phyloP scores from a whole-genome alignment of 2,329 filamentous ascomycete species.

The Trichoderma brevicompactum region DNA sequence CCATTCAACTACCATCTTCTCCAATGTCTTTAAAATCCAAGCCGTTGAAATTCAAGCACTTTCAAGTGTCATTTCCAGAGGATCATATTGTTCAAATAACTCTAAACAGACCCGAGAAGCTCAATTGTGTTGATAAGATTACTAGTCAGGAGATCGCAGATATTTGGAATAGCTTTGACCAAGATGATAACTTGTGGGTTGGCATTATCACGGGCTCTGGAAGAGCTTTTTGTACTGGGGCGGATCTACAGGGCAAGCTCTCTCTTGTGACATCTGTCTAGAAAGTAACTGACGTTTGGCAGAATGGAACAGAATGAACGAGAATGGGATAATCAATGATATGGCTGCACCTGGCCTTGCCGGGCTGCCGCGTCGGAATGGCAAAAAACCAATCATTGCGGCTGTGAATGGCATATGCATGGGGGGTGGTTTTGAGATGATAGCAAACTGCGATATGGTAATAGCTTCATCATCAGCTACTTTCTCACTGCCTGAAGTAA shows the following conservation, averaged over 20 bases:
- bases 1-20: neutral
- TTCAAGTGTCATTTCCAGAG: constrained; percentile 33
- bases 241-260: constrained; percentile 58
- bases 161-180: constrained; percentile 7
- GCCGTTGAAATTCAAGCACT: neutral
- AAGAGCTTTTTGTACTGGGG: constrained; percentile 68
- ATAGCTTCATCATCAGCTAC: constrained; percentile 55
- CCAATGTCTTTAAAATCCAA: neutral
- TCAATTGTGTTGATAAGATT: constrained; percentile 1
- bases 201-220: constrained; percentile 66
- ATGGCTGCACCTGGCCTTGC: constrained; percentile 47
- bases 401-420: constrained; percentile 62
- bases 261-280: neutral
- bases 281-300: constrained; percentile 53
- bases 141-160: constrained; percentile 12
- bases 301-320: constrained; percentile 33
- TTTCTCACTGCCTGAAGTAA: constrained; percentile 58
- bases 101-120: constrained; percentile 3
- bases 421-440: constrained; percentile 62
- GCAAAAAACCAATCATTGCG: constrained; percentile 65
- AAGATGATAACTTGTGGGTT: constrained; percentile 40
- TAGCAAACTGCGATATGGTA: constrained; percentile 56
- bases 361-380: constrained; percentile 58
- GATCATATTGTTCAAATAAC: constrained; percentile 32
- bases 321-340: neutral